Conservation (phyloP, 345 rosid species). For the Rhodomyrtus tomentosa region DNA sequence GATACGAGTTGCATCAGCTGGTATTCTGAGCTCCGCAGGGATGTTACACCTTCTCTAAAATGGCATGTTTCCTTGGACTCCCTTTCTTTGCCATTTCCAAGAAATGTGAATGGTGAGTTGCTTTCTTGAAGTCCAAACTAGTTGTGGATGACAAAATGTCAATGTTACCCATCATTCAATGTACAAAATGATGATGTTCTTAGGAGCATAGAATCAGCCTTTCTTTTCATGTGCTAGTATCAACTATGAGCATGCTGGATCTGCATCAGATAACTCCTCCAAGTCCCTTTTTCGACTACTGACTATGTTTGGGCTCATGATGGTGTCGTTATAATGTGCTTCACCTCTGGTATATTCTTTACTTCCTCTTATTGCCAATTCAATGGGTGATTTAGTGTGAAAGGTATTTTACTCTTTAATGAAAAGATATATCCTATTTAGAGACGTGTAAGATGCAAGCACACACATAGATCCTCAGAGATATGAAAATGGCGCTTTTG, state of each 20-base stretch:
- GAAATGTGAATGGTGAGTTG: conserved; percentile 21
- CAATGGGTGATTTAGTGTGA: neutral
- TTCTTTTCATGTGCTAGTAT: conserved; percentile 14
- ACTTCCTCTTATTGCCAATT: neutral
- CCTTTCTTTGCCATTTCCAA: conserved; percentile 9
- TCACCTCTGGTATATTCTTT: conserved; percentile 55
- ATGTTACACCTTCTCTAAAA: conserved; percentile 38
- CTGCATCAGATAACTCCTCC: neutral
- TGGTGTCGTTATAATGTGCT: conserved; percentile 66
- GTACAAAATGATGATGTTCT: neutral
- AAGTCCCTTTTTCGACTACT: neutral
- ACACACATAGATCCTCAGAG: neutral
- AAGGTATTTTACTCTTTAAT: neutral
- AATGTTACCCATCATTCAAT: neutral
- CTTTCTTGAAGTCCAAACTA: neutral
- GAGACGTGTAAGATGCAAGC: neutral
- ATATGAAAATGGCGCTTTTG: neutral
- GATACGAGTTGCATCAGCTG: conserved; percentile 52
- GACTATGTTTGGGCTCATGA: conserved; percentile 54
- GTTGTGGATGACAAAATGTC: neutral
- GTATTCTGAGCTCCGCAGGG: conserved; percentile 19
- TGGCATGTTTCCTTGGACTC: conserved; percentile 52
- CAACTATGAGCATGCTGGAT: conserved; percentile 25
- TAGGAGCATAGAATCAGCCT: neutral
- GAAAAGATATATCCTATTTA: neutral